These are phyloP conservation scores for Calonectria multiphialidica DNA, from an alignment of 2,329 filamentous ascomycete genomes.

Conservation along the genomic window DNA sequence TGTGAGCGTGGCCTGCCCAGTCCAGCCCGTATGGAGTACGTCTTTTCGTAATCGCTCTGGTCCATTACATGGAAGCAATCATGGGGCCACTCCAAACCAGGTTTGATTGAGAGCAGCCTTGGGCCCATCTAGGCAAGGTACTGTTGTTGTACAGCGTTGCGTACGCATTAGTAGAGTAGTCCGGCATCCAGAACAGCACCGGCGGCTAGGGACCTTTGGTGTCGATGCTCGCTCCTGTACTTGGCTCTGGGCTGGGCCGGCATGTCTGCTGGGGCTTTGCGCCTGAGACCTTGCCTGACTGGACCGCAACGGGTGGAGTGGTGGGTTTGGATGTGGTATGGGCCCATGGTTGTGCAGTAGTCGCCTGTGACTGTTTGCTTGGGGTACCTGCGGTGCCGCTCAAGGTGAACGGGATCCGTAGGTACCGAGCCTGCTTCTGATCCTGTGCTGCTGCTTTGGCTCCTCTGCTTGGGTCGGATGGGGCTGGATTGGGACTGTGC, in stretches of 20 bases:
- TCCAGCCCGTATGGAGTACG: not conserved
- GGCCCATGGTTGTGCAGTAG: conserved; percentile 22
- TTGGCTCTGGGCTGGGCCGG: conserved; percentile 11
- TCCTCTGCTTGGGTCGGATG: not conserved
- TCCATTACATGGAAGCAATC: conserved; percentile 4
- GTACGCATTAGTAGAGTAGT: conserved; percentile 10
- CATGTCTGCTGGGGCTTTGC: conserved; percentile 16
- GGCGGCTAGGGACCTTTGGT: conserved; percentile 5
- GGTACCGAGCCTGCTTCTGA: not conserved
- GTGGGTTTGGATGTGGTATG: conserved; percentile 14
- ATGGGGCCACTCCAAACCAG: conserved; percentile 20
- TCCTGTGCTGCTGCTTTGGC: not conserved
- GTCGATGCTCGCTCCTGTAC: not conserved
- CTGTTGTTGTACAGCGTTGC: not conserved
- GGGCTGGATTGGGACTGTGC: conserved; percentile 14
- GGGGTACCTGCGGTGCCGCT: conserved; percentile 6
- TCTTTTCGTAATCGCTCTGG: conserved; percentile 5
- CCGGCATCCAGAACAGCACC: conserved; percentile 4
- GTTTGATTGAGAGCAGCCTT: conserved; percentile 18
- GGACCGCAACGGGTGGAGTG: conserved; percentile 16
- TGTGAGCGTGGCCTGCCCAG: conserved; percentile 1
- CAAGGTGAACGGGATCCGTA: not conserved
- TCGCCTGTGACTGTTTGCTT: conserved; percentile 4
- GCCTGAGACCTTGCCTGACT: conserved; percentile 18
- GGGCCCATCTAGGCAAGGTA: conserved; percentile 12